Conservation (phyloP, 768 basidiomycete genomes). For the Kwoniella newhampshirensis region DNA sequence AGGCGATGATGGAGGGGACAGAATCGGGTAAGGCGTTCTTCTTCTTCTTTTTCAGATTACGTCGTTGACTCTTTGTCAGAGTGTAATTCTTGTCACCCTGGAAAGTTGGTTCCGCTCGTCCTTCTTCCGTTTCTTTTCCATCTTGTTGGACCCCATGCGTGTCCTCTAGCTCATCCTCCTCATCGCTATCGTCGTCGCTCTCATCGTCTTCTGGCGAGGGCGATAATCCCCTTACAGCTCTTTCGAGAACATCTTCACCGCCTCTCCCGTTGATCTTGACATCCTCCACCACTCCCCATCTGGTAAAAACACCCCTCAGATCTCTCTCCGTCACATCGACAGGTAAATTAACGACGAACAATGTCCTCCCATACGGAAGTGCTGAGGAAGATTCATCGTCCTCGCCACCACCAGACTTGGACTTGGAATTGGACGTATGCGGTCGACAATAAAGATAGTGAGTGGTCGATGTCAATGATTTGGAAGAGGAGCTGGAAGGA, state of each 20-base stretch:
- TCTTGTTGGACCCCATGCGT: slow-evolving; percentile 56
- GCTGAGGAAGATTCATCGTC: not conserved
- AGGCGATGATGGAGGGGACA: slow-evolving; percentile 62
- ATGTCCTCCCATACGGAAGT: slow-evolving; percentile 62
- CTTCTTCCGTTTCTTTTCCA: slow-evolving; percentile 54
- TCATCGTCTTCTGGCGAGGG: slow-evolving; percentile 29
- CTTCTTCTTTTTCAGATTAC: slow-evolving; percentile 47
- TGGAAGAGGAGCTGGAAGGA: slow-evolving; percentile 21
- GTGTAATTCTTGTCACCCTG: slow-evolving; percentile 15
- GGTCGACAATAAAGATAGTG: slow-evolving; percentile 78
- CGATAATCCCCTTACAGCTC: slow-evolving; percentile 28
- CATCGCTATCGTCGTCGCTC: slow-evolving; percentile 43
- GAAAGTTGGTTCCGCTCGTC: slow-evolving; percentile 13
- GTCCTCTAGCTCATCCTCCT: slow-evolving; percentile 33
- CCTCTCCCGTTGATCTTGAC: slow-evolving; percentile 22
- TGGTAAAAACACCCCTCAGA: slow-evolving; percentile 71
- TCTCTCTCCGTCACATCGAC: slow-evolving; percentile 83
- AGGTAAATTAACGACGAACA: slow-evolving; percentile 86
- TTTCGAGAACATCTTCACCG: slow-evolving; percentile 53
- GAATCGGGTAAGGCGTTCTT: slow-evolving; percentile 40
- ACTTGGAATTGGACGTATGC: slow-evolving; percentile 55
- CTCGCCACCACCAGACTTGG: slow-evolving; percentile 32
- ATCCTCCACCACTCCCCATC: slow-evolving; percentile 70
- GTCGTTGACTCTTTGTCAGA: slow-evolving; percentile 20
- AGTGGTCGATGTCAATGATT: slow-evolving; percentile 51